Evolutionary conservation across 2,329 filamentous ascomycete genomes (phyloP).

Genomic region (Colletotrichum chrysophilum): DNA sequence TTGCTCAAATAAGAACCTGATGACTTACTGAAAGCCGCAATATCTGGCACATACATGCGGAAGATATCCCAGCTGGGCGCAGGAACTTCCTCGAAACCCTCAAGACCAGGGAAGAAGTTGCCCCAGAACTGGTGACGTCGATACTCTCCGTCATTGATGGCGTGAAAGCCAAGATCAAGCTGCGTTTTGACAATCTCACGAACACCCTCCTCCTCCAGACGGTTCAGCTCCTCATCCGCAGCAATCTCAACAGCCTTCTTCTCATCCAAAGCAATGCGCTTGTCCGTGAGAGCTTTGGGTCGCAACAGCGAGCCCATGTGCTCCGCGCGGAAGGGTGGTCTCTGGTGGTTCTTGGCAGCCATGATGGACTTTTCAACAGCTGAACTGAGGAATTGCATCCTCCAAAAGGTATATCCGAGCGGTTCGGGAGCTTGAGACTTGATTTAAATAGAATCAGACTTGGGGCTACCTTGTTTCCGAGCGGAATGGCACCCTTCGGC

Average conservation of each 20-base stretch:
- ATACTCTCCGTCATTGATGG: slow-evolving; percentile 76
- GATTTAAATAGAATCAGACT: background rate
- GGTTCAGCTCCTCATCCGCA: slow-evolving; percentile 58
- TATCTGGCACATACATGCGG: slow-evolving; percentile 42
- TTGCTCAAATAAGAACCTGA: background rate
- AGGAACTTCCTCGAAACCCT: slow-evolving; percentile 44
- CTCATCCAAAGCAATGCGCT: slow-evolving; percentile 34
- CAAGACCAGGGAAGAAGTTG: slow-evolving; percentile 40
- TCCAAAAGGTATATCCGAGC: rapidly evolving
- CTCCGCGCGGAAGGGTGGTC: slow-evolving; percentile 73
- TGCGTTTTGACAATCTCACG: slow-evolving; percentile 72
- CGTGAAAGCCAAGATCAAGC: slow-evolving; percentile 68
- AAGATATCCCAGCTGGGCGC: slow-evolving; percentile 37
- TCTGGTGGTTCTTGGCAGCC: slow-evolving; percentile 14
- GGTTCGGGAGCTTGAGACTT: background rate
- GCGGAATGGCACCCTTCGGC: background rate
- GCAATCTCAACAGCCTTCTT: slow-evolving; percentile 27
- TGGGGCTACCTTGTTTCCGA: background rate
- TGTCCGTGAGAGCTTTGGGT: slow-evolving; percentile 51
- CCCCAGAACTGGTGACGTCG: slow-evolving; percentile 38
- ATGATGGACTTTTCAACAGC: background rate
- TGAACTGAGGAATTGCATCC: background rate
- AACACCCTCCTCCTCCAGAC: slow-evolving; percentile 71
- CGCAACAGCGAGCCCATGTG: slow-evolving; percentile 77
- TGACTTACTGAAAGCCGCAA: slow-evolving; percentile 43